Evolutionary conservation across 2,329 filamentous ascomycete species (phyloP).

Genomic region (Didymella pinodella): DNA sequence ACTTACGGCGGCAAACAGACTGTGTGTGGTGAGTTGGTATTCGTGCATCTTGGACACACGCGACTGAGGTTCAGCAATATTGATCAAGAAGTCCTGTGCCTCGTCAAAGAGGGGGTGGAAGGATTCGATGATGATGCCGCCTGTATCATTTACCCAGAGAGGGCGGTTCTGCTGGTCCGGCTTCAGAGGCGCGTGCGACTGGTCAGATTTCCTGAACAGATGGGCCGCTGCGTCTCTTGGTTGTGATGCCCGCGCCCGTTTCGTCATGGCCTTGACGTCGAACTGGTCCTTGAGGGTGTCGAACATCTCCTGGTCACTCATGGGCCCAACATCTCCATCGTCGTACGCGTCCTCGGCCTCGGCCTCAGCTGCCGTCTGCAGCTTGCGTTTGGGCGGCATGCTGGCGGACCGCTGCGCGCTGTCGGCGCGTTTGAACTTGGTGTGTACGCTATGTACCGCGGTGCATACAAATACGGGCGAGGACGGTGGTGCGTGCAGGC

Average conservation of each 20-base stretch:
- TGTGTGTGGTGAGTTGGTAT: constrained; percentile 89
- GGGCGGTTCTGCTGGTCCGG: constrained; percentile 88
- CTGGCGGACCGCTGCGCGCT: constrained; percentile 16
- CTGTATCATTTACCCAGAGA: constrained; percentile 90
- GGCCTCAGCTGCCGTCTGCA: constrained; percentile 38
- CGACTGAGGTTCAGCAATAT: constrained; percentile 91
- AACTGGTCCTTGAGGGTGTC: constrained; percentile 54
- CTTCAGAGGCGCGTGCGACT: constrained; percentile 83
- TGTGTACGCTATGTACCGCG: constrained; percentile 43
- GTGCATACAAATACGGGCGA: background rate
- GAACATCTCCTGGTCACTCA: constrained; percentile 58
- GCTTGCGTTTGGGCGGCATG: constrained; percentile 58
- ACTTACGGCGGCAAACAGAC: constrained; percentile 92
- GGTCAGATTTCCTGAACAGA: constrained; percentile 72
- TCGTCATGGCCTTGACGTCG: constrained; percentile 46
- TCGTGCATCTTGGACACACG: constrained; percentile 92
- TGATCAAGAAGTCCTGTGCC: constrained; percentile 93
- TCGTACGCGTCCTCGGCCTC: constrained; percentile 63
- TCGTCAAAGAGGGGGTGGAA: constrained; percentile 87
- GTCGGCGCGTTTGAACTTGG: constrained; percentile 28
- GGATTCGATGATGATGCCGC: constrained; percentile 90
- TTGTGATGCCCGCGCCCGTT: constrained; percentile 35
- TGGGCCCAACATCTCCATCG: constrained; percentile 58
- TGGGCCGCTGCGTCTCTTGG: constrained; percentile 62
- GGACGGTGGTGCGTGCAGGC: background rate